A percentile compares a stretch with the other conserved stretches of the same genome.
Evolutionary conservation across 495 filamentous ascomycete genomes (phyloP).

Genomic region (Saxophila tyrrhenica): DNA sequence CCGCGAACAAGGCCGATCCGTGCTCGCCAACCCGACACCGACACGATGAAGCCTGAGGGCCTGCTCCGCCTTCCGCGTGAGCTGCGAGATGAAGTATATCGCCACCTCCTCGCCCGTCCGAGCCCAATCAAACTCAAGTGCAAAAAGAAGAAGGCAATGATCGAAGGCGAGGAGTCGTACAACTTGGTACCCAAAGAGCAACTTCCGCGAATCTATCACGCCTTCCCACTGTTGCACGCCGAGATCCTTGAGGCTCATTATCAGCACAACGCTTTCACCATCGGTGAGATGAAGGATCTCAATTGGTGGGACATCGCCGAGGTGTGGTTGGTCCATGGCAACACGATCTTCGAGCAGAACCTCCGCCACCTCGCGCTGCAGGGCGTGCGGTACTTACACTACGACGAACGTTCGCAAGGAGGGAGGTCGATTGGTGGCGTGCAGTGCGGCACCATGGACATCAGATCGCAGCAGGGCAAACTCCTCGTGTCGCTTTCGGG

Average conservation of each 20-base stretch:
- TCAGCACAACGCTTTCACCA: background rate
- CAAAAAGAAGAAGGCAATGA: background rate
- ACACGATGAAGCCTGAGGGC: too few relatives aligned
- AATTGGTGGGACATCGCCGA: background rate
- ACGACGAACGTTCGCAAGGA: background rate
- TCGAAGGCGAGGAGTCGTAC: background rate
- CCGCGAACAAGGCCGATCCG: too few relatives aligned
- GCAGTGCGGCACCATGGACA: too few relatives aligned
- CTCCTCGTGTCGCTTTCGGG: too few relatives aligned
- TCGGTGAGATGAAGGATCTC: background rate
- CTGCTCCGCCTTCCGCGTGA: background rate
- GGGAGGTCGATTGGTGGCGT: too few relatives aligned
- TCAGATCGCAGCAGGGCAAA: too few relatives aligned
- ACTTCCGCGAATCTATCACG: background rate
- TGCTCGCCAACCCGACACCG: too few relatives aligned
- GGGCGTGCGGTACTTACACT: background rate
- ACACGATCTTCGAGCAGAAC: background rate
- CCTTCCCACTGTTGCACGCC: background rate
- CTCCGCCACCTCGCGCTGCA: background rate
- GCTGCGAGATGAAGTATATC: background rate
- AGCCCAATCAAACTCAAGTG: background rate
- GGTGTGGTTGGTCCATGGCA: background rate
- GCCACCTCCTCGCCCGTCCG: background rate
- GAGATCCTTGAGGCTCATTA: background rate
- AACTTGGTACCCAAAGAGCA: background rate